A percentile compares a stretch with the other conserved stretches of the same genome.
Evolutionary conservation across 1,284 basidiomycete genomes (phyloP).

Genomic region (Phaffia rhodozyma): DNA sequence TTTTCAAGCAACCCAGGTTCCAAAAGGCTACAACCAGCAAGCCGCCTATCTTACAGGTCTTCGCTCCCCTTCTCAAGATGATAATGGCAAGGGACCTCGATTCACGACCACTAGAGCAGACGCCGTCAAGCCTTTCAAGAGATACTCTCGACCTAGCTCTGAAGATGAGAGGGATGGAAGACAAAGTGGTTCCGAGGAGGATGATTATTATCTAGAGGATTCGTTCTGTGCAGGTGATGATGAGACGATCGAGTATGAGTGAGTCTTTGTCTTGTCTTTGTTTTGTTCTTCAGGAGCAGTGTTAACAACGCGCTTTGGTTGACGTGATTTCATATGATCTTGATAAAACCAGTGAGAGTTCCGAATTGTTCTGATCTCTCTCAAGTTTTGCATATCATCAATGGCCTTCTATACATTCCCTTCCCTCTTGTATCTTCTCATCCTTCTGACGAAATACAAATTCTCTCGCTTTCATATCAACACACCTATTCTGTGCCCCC

Average conservation of each 20-base stretch:
- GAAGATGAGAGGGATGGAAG: not conserved
- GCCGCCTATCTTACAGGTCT: conserved; percentile 5
- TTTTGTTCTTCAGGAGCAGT: no score
- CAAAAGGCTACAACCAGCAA: conserved; percentile 13
- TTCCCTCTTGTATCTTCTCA: no score
- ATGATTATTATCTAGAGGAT: conserved; percentile 10
- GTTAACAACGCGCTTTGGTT: no score
- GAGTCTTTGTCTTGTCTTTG: not conserved
- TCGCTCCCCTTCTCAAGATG: not conserved
- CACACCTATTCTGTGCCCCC: no score
- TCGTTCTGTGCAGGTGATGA: conserved; percentile 15
- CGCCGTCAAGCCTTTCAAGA: not conserved
- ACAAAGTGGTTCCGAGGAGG: conserved; percentile 7
- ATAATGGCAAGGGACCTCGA: not conserved
- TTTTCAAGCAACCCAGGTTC: conserved; percentile 15
- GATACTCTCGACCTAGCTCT: not conserved
- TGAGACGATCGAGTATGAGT: conserved; percentile 14
- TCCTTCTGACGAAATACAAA: no score
- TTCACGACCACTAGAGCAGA: not conserved
- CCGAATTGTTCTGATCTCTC: no score
- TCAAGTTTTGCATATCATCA: no score
- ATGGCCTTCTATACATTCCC: no score
- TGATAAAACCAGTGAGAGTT: no score
- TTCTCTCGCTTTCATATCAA: no score
- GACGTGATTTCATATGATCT: no score